These are phyloP conservation scores for Coniella vitis DNA, from an alignment of 2,329 filamentous ascomycete genomes.

Conservation along the genomic window DNA sequence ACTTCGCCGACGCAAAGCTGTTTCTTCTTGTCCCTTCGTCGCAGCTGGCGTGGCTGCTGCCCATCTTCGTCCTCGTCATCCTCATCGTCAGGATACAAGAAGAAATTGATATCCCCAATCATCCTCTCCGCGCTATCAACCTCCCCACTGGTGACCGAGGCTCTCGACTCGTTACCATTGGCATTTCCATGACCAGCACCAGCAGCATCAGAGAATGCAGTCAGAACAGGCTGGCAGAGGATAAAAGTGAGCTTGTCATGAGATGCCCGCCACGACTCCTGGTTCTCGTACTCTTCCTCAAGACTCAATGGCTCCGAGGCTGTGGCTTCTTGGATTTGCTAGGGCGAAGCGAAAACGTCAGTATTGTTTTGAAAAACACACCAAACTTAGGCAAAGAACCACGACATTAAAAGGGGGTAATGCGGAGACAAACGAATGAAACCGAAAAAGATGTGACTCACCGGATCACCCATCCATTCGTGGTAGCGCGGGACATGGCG, in stretches of 20 bases:
- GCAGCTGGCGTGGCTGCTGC: slow-evolving; percentile 14
- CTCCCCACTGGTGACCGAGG: slow-evolving; percentile 28
- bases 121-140: slow-evolving; percentile 52
- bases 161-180: background rate
- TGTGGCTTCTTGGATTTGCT: slow-evolving; percentile 75
- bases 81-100: slow-evolving; percentile 57
- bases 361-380: too few relatives aligned
- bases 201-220: background rate
- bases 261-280: slow-evolving; percentile 76
- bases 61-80: slow-evolving; percentile 33
- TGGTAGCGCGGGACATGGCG: slow-evolving; percentile 82
- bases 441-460: too few relatives aligned
- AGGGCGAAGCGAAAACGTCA: background rate
- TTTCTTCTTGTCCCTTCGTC: background rate
- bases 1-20: slow-evolving; percentile 62
- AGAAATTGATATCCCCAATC: slow-evolving; percentile 75
- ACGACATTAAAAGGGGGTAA: too few relatives aligned
- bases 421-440: too few relatives aligned
- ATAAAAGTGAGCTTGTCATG: slow-evolving; percentile 91
- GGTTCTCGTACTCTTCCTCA: slow-evolving; percentile 82
- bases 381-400: too few relatives aligned
- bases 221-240: slow-evolving; percentile 56
- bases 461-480: slow-evolving; percentile 83
- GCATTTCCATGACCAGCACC: too few relatives aligned
- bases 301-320: slow-evolving; percentile 80